These are phyloP conservation scores for Cladosporium halotolerans DNA, from an alignment of 2,329 filamentous ascomycete genomes.

Conservation along the genomic window DNA sequence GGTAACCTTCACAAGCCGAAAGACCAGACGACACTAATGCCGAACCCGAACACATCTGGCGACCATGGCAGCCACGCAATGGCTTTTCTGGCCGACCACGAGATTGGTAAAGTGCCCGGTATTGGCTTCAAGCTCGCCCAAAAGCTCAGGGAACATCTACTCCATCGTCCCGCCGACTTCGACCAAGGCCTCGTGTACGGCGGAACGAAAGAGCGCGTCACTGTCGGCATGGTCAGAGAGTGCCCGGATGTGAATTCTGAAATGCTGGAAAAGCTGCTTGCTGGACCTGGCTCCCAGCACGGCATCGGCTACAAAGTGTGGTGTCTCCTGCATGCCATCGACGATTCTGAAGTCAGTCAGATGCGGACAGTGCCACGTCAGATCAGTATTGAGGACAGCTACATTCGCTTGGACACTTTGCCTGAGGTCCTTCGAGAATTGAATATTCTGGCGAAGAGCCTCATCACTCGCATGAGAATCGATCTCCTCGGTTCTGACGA, in stretches of 20 bases:
- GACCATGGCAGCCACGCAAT: slow-evolving; percentile 45
- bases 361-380: slow-evolving; percentile 70
- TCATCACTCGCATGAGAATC: slow-evolving; percentile 70
- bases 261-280: slow-evolving; percentile 61
- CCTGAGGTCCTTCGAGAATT: slow-evolving; percentile 63
- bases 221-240: slow-evolving; percentile 58
- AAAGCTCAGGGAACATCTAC: slow-evolving; percentile 57
- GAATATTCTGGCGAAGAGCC: slow-evolving; percentile 58
- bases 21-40: slow-evolving; percentile 76
- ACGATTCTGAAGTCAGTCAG: slow-evolving; percentile 65
- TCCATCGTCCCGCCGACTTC: slow-evolving; percentile 41
- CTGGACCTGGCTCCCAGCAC: slow-evolving; percentile 62
- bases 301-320: slow-evolving; percentile 69
- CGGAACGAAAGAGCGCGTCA: slow-evolving; percentile 51
- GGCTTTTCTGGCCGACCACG: slow-evolving; percentile 67
- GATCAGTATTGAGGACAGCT: slow-evolving; percentile 94
- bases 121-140: slow-evolving; percentile 75
- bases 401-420: slow-evolving; percentile 61
- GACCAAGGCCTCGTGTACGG: slow-evolving; percentile 43
- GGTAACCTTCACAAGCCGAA: slow-evolving; percentile 81
- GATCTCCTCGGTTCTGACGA: slow-evolving; percentile 60
- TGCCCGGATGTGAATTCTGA: slow-evolving; percentile 58
- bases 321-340: slow-evolving; percentile 73
- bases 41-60: slow-evolving; percentile 37
- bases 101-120: slow-evolving; percentile 75